A percentile compares a stretch with the other conserved stretches of the same genome.
phyloP scores from a whole-genome alignment of 2,329 filamentous ascomycete species.

The Fusarium euwallaceae region DNA sequence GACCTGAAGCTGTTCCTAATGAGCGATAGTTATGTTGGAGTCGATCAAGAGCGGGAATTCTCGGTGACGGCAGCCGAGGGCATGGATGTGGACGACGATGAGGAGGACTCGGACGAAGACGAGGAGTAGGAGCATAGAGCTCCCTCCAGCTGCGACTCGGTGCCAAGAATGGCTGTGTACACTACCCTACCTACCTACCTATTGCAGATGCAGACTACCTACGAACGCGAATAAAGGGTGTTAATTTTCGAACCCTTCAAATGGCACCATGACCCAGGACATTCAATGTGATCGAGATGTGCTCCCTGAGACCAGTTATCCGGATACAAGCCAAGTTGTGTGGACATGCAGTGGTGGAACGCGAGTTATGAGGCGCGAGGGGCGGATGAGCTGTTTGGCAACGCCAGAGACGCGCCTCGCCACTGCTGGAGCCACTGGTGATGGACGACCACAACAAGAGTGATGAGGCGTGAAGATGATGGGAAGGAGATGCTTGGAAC shows the following conservation, averaged over 20 bases:
- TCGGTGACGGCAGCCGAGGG: conserved; percentile 88
- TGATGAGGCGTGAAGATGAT: conserved; percentile 19
- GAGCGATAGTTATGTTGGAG: conserved; percentile 96
- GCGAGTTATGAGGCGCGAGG: conserved; percentile 45
- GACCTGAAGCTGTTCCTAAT: conserved; percentile 93
- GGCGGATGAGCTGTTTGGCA: conserved; percentile 33
- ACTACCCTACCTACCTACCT: conserved; percentile 34
- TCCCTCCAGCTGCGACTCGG: conserved; percentile 32
- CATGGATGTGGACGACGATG: conserved; percentile 93
- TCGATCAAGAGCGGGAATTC: conserved; percentile 95
- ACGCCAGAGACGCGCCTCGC: conserved; percentile 35
- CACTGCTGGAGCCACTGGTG: conserved; percentile 10
- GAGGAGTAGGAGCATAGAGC: conserved; percentile 40
- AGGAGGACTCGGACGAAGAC: conserved; percentile 77
- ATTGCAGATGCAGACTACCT: conserved; percentile 48
- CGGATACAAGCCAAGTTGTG: conserved; percentile 49
- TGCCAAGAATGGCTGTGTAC: conserved; percentile 47
- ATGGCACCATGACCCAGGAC: conserved; percentile 24
- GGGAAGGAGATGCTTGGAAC: conserved; percentile 23
- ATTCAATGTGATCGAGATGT: conserved; percentile 42
- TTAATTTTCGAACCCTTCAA: conserved; percentile 43
- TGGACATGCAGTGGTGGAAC: conserved; percentile 46
- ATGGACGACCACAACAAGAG: conserved; percentile 12
- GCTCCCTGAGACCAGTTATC: conserved; percentile 46
- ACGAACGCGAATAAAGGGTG: conserved; percentile 46